These are phyloP conservation scores for Vitis cinerea DNA, from an alignment of 164 flowering plant genomes.

Conservation along the genomic window DNA sequence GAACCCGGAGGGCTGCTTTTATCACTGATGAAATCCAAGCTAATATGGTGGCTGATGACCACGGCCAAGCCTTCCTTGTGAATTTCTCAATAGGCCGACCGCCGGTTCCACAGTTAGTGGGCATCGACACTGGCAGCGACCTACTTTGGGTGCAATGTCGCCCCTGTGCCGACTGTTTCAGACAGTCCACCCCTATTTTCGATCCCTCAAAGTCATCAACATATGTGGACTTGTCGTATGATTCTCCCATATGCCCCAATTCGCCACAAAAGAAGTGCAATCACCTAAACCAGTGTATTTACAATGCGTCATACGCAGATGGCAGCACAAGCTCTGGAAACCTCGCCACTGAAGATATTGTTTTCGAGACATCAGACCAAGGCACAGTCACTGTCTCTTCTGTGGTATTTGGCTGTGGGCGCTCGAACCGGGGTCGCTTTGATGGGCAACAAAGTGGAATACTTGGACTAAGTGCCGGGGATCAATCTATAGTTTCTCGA, in stretches of 20 bases:
- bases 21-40: not conserved
- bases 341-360: conserved; percentile 5
- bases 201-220: conserved; percentile 10
- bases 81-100: conserved; percentile 15
- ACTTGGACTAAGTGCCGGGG: conserved; percentile 19
- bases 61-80: not conserved
- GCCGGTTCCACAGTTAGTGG: not conserved
- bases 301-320: not conserved
- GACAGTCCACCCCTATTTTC: not conserved
- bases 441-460: conserved; percentile 15
- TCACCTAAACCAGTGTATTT: not conserved
- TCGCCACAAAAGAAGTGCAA: not conserved
- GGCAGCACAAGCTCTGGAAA: not conserved
- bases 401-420: conserved; percentile 5
- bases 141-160: conserved; percentile 16
- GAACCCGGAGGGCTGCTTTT: not conserved
- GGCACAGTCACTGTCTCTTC: not conserved
- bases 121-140: conserved; percentile 10
- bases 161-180: not conserved
- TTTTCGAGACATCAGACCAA: conserved; percentile 2
- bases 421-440: not conserved
- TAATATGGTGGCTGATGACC: not conserved
- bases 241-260: not conserved
- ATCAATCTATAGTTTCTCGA: conserved; percentile 10
- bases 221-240: not conserved